A percentile compares a stretch with the other conserved stretches of the same genome.
phyloP scores from a whole-genome alignment of 2,329 filamentous ascomycete species.

The Huntiella moniliformis region DNA sequence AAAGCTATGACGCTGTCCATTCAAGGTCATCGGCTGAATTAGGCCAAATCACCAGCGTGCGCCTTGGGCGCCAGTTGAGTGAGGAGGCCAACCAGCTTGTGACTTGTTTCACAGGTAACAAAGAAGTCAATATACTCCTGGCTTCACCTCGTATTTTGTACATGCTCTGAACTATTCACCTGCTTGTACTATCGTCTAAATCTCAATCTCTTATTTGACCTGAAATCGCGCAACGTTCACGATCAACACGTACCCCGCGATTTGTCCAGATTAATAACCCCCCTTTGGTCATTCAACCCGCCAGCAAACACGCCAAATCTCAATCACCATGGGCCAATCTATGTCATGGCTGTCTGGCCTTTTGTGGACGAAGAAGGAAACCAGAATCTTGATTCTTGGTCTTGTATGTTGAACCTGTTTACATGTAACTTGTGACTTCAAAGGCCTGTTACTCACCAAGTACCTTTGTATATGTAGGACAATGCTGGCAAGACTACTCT shows the following conservation, averaged over 20 bases:
- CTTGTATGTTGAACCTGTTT: conserved; percentile 41
- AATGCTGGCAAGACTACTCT: conserved; percentile 97
- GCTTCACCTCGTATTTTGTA: too few relatives aligned
- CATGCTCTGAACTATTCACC: too few relatives aligned
- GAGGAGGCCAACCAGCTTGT: conserved; percentile 6
- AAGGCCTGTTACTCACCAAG: not conserved
- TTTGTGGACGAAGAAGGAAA: conserved; percentile 90
- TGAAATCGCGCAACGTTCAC: too few relatives aligned
- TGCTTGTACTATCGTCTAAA: too few relatives aligned
- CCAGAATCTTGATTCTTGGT: conserved; percentile 83
- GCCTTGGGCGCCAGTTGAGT: conserved; percentile 1
- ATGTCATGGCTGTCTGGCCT: conserved; percentile 54
- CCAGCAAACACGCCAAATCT: not conserved
- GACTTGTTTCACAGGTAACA: conserved; percentile 7
- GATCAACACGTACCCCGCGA: too few relatives aligned
- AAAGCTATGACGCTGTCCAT: conserved; percentile 5
- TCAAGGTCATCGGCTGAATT: conserved; percentile 3
- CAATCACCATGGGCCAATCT: conserved; percentile 35
- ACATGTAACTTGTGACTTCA: not conserved
- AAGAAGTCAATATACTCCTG: too few relatives aligned
- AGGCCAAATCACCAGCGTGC: conserved; percentile 3
- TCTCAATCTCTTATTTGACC: too few relatives aligned
- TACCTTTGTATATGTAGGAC: conserved; percentile 39
- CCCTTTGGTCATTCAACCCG: too few relatives aligned
- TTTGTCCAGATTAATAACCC: too few relatives aligned